phyloP scores from a whole-genome alignment of 164 flowering plant species.

The Vitis riparia region DNA sequence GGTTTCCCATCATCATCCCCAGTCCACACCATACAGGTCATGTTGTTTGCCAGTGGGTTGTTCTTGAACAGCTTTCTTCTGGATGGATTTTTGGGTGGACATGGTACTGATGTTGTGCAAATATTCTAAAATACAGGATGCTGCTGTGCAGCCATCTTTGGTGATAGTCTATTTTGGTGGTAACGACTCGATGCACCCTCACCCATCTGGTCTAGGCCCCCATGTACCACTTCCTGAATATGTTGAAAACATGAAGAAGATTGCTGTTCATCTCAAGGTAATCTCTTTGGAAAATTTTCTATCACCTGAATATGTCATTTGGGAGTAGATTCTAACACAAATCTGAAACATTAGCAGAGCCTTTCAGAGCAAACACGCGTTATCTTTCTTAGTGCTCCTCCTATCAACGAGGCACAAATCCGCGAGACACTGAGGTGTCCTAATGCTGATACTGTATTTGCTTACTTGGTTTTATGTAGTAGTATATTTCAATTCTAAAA shows the following conservation, averaged over 20 bases:
- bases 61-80: not conserved
- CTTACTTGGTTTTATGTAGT: not conserved
- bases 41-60: not conserved
- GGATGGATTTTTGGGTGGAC: not conserved
- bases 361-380: conserved; percentile 66
- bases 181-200: conserved; percentile 72
- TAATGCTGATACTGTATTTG: not conserved
- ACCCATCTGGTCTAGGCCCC: conserved; percentile 65
- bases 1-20: not conserved
- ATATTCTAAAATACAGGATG: conserved; percentile 49
- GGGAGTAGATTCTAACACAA: conserved; percentile 2
- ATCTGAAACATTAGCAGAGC: conserved; percentile 38
- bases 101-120: not conserved
- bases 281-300: not conserved
- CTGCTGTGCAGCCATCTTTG: conserved; percentile 68
- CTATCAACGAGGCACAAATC: conserved; percentile 57
- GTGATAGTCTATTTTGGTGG: conserved; percentile 92
- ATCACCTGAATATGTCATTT: too few species aligned
- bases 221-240: conserved; percentile 88
- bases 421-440: conserved; percentile 42
- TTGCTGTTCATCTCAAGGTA: conserved; percentile 78
- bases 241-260: conserved; percentile 71
- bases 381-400: conserved; percentile 57
- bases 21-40: not conserved
- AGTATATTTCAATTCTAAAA: not conserved